Evolutionary conservation across 495 filamentous ascomycete genomes (phyloP).

Genomic region (Penicillium diatomitis): DNA sequence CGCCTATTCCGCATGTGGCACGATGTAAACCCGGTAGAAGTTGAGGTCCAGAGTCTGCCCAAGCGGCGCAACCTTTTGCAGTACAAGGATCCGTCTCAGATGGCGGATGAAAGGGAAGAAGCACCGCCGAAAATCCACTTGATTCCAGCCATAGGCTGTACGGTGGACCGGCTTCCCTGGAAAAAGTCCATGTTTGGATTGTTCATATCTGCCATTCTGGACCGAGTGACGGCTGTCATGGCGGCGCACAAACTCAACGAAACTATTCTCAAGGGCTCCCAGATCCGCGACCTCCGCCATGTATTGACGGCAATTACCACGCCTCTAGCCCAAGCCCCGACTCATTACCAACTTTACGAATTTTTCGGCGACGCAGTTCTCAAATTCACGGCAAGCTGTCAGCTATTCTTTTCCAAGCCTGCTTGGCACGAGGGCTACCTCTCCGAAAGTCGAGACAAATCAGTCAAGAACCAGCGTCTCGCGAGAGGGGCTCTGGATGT

Average conservation of each 20-base stretch:
- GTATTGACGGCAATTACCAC: conserved; percentile 68
- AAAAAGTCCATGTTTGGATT: conserved; percentile 55
- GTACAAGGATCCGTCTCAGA: conserved; percentile 4
- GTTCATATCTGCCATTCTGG: conserved; percentile 66
- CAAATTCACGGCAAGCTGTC: conserved; percentile 64
- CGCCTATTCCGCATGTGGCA: conserved; percentile 24
- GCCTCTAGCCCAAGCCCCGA: conserved; percentile 47
- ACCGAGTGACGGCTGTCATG: conserved; percentile 55
- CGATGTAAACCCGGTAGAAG: conserved; percentile 6
- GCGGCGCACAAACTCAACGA: conserved; percentile 54
- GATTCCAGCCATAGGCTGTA: conserved; percentile 17
- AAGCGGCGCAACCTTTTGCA: conserved; percentile 27
- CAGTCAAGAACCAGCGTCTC: conserved; percentile 66
- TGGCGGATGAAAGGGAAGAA: conserved; percentile 4
- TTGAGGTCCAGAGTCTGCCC: conserved; percentile 23
- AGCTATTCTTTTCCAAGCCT: conserved; percentile 55
- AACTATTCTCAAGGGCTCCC: conserved; percentile 47
- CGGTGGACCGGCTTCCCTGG: conserved; percentile 50
- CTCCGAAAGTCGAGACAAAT: conserved; percentile 53
- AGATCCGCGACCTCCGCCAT: conserved; percentile 45
- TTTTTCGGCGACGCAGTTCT: conserved; percentile 82
- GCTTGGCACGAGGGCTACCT: conserved; percentile 76
- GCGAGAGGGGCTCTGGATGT: conserved; percentile 50
- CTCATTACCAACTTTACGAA: conserved; percentile 80
- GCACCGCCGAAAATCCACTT: conserved; percentile 12